Percentiles rank a stretch among this genome's conserved stretches.
phyloP scores from a whole-genome alignment of 176 grass and related monocot species.

The Eragrostis curvula region DNA sequence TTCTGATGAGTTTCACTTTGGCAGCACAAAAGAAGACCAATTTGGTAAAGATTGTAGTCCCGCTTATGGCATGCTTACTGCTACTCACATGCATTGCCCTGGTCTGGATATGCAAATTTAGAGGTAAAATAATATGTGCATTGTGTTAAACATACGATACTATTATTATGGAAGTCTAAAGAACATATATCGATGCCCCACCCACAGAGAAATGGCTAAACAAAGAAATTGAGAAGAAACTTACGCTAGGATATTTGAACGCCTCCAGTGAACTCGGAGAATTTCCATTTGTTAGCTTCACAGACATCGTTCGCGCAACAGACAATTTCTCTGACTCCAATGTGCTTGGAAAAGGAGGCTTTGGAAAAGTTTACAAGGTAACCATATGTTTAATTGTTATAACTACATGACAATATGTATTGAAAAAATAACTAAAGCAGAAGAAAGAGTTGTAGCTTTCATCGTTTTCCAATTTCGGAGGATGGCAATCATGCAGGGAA shows the following conservation, averaged over 20 bases:
- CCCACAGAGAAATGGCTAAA: not conserved
- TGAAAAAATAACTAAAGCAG: not conserved
- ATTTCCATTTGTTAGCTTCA: conserved; percentile 38
- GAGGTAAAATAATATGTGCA: conserved; percentile 10
- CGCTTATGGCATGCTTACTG: not conserved
- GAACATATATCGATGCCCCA: not conserved
- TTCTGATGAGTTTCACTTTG: not conserved
- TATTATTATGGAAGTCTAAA: not conserved
- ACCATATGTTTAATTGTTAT: not conserved
- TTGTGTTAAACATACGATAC: not conserved
- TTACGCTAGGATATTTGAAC: not conserved
- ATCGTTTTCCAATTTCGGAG: not conserved
- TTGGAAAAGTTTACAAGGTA: conserved; percentile 61
- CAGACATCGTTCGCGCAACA: conserved; percentile 31
- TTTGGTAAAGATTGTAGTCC: conserved; percentile 20
- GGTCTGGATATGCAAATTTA: not conserved
- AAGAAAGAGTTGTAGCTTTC: not conserved
- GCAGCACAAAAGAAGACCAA: not conserved
- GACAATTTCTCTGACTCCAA: conserved; percentile 40
- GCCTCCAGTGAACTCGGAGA: not conserved
- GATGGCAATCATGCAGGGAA: conserved; percentile 32
- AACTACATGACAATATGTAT: not conserved
- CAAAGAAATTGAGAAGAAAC: not conserved
- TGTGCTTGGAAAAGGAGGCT: conserved; percentile 48
- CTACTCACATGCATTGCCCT: not conserved